Base-by-base conservation (phyloP, 495 filamentous ascomycete species). In the Podospora tetraspora region DNA sequence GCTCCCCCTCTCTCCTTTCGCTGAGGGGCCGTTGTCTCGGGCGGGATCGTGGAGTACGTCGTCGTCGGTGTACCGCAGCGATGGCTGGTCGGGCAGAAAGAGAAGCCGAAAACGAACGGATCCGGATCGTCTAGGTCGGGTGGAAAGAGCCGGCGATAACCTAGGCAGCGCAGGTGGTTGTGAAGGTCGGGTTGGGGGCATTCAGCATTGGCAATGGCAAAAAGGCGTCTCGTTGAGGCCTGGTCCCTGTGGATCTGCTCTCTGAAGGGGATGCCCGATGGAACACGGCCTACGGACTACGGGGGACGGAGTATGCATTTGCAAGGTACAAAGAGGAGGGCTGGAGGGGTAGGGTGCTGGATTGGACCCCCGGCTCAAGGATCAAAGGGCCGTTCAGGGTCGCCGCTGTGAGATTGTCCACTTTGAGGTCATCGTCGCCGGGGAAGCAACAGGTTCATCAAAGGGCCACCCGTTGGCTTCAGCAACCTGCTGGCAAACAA, bases 401-500 rank as follows among this genome's bases (percentile, higher is more conserved):
- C 61, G 24, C 65, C 27, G 19, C 52, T n/a, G n/a, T 27, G 63
- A 69, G 68, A 69, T 69, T 69, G 68, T 63, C 58, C 57, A 63
- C 30, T 63, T 52, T 57, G 62, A 69, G 63, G 63, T 63, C 68
- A 59, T 66, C 63, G 56, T 61, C 62, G 27, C 52, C 22, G 8
- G 52, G 27, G 22, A 56, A n/a, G 22, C 59, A 37, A 27, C 62
- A 66, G 37, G 3, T 37, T 22, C 19, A 75, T 63, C 74, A 58
- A 76, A 69, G 72, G 90, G 85, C 69, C 87, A 84, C 59, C 59
- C 25, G 16, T 32, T n/a, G 29, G 25, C 27, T 62, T 62, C 22
- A 62, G 25, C 23, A 27, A 27, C 60, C 27, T 34, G 58, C 6
- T n/a, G 22, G 22, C 60, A 62, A 62, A 62, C 60, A 29, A 32